A percentile compares a stretch with the other conserved stretches of the same genome.
Evolutionary conservation across 2,329 filamentous ascomycete species (phyloP).

Genomic region (Sclerotinia spermophila): DNA sequence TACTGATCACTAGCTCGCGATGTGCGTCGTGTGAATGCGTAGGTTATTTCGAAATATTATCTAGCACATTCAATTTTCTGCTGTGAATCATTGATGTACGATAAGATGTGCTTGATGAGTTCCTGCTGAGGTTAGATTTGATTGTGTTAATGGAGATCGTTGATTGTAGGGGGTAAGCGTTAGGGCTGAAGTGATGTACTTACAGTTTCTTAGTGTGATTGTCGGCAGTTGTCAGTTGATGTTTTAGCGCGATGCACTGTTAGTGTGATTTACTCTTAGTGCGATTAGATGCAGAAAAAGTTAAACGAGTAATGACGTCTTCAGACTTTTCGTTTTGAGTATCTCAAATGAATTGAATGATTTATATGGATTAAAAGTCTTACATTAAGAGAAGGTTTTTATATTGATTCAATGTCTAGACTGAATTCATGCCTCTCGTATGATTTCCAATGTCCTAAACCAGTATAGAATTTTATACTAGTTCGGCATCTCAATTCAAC

Average conservation of each 20-base stretch:
- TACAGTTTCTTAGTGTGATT: not conserved
- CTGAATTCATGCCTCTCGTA: fast-evolving
- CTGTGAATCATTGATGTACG: not conserved
- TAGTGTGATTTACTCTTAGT: no score
- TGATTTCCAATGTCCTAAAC: no score
- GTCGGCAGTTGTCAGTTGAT: not conserved
- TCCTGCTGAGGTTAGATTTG: not conserved
- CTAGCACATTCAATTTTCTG: not conserved
- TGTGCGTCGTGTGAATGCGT: not conserved
- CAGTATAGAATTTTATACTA: fast-evolving
- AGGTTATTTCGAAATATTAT: not conserved
- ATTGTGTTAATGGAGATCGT: not conserved
- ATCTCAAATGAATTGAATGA: not conserved
- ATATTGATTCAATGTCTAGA: no score
- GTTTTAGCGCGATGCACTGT: not conserved
- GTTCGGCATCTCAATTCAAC: not conserved
- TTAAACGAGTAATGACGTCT: not conserved
- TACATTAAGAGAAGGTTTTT: fast-evolving
- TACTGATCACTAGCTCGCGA: not conserved
- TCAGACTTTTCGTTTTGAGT: not conserved
- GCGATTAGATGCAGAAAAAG: no score
- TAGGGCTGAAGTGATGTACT: not conserved
- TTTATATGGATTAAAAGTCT: fast-evolving
- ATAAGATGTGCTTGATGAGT: fast-evolving
- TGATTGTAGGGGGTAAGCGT: not conserved